A percentile compares a stretch with the other conserved stretches of the same genome.
These are phyloP conservation scores for Botryotinia narcissicola DNA, from an alignment of 2,329 filamentous ascomycete species.

Conservation along the genomic window DNA sequence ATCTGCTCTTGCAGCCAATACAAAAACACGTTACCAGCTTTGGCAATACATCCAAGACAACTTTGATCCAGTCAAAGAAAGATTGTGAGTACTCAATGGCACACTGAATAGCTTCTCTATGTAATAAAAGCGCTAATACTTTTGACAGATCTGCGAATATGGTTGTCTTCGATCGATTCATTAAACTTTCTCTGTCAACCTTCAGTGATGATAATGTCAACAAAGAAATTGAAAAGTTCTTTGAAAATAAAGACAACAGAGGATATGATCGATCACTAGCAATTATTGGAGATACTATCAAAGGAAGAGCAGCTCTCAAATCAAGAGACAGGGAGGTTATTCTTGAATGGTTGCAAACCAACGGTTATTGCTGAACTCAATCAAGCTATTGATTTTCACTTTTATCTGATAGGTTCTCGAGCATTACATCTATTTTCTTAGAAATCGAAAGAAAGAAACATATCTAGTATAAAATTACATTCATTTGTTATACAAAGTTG, in stretches of 20 bases:
- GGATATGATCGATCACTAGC: conserved; percentile 83
- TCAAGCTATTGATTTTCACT: not conserved
- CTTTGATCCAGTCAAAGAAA: conserved; percentile 71
- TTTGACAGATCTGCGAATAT: conserved; percentile 61
- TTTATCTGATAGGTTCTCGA: not conserved
- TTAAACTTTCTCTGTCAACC: conserved; percentile 73
- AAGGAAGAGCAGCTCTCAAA: conserved; percentile 78
- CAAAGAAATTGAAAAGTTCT: conserved; percentile 80
- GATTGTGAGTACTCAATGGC: conserved; percentile 48
- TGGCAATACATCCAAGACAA: conserved; percentile 86
- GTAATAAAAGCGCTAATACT: not conserved
- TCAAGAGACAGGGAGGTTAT: conserved; percentile 70
- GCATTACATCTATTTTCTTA: not conserved
- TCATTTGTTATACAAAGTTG: not conserved
- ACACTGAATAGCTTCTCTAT: not conserved
- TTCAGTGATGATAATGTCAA: conserved; percentile 70
- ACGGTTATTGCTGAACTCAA: conserved; percentile 48
- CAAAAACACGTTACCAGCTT: conserved; percentile 66
- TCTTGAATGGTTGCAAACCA: conserved; percentile 72
- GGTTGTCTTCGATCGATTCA: conserved; percentile 84
- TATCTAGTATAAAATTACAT: not conserved
- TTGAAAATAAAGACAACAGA: conserved; percentile 78
- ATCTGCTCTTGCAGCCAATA: conserved; percentile 69
- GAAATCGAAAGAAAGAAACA: not conserved
- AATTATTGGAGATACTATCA: conserved; percentile 82